Evolutionary conservation across 352 stramenopile genomes (phyloP), one percentile per base, ranked within the genome.

Genomic region (Peronospora destructor): DNA sequence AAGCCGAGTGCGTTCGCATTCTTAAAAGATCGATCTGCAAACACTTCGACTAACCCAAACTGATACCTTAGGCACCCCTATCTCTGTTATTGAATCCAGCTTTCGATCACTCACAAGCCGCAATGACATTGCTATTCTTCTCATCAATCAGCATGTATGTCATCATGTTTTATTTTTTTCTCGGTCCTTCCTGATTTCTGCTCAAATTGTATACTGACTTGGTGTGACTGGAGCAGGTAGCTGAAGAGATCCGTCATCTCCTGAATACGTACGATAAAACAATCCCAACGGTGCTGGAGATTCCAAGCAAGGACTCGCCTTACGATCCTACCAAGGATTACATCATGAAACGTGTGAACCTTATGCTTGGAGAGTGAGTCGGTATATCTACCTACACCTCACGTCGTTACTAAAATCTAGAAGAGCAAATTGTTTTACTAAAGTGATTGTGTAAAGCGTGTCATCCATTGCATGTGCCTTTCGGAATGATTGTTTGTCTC

Each of bases 321-420:
- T 98, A 99, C 65, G 95, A 99, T 69, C 94, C 96, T 16, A 68
- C 94, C 53, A 97, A 99, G 83, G 96, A 99, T 80, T 98, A 98
- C 72, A 98, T 99, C 71, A 98, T 99, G 94, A 95, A 98, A 80
- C 83, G 94, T 53, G 94, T 99, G 33, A 94, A 88, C 61, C 67
- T 93, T 44, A 92, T 97, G 82, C 84, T 97, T 8, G 88, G 88
- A 53, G 82, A 88, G 30, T 73, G 10, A 32, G 28, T 32, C 28
- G 28, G 6, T 12, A 3, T 32, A 6, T 32, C 6, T 32, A 12
- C 5, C 10, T 32, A 12, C 28, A 12, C 6, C 0, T 2, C 1
- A 12, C 10, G 4, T 30, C 8, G 28, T 32, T 3, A 32, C 28
- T 32, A 4, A 32, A 4, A 32, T 32, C 7, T 11, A 32, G 8